Percentiles rank a stretch among this genome's conserved stretches.
These are phyloP conservation scores for Incumbomyces delicatus DNA, from an alignment of 2,329 filamentous ascomycete species.

Conservation along the genomic window DNA sequence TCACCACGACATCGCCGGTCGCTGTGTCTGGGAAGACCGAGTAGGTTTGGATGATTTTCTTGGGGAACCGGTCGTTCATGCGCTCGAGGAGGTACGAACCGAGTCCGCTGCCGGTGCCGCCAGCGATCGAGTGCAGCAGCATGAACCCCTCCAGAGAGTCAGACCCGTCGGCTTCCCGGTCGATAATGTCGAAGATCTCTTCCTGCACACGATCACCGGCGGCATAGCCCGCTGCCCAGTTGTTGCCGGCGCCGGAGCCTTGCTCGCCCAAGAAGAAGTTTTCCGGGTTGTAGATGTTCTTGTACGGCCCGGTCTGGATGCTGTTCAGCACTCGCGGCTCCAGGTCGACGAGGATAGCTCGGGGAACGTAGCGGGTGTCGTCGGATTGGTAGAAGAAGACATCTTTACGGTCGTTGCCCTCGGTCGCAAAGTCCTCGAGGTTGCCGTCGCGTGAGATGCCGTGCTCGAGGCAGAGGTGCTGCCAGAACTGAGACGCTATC, in stretches of 20 bases:
- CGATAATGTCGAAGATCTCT: slow-evolving; percentile 99
- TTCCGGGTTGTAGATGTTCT: slow-evolving; percentile 98
- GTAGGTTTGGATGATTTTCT: slow-evolving; percentile 98
- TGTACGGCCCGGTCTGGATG: slow-evolving; percentile 89
- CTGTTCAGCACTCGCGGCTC: slow-evolving; percentile 85
- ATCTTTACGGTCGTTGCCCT: slow-evolving; percentile 95
- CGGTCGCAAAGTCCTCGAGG: slow-evolving; percentile 92
- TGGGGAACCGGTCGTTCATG: slow-evolving; percentile 94
- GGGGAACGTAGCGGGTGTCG: slow-evolving; percentile 94
- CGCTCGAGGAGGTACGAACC: slow-evolving; percentile 90
- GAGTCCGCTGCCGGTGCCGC: slow-evolving; percentile 90
- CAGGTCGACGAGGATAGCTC: slow-evolving; percentile 88
- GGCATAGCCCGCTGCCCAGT: slow-evolving; percentile 95
- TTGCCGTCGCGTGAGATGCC: slow-evolving; percentile 97
- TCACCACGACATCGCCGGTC: slow-evolving; percentile 85
- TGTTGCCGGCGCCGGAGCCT: slow-evolving; percentile 89
- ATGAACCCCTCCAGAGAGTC: slow-evolving; percentile 98
- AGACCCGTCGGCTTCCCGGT: slow-evolving; percentile 93
- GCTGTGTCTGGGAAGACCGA: slow-evolving; percentile 95
- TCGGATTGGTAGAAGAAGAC: slow-evolving; percentile 99
- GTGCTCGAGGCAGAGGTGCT: slow-evolving; percentile 95
- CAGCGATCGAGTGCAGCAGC: slow-evolving; percentile 95
- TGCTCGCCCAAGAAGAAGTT: slow-evolving; percentile 97
- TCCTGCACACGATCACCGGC: slow-evolving; percentile 86
- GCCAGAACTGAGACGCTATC: slow-evolving; percentile 88